phyloP scores from a whole-genome alignment of 805 yeast species.

The Ogataea parapolymorpha region DNA sequence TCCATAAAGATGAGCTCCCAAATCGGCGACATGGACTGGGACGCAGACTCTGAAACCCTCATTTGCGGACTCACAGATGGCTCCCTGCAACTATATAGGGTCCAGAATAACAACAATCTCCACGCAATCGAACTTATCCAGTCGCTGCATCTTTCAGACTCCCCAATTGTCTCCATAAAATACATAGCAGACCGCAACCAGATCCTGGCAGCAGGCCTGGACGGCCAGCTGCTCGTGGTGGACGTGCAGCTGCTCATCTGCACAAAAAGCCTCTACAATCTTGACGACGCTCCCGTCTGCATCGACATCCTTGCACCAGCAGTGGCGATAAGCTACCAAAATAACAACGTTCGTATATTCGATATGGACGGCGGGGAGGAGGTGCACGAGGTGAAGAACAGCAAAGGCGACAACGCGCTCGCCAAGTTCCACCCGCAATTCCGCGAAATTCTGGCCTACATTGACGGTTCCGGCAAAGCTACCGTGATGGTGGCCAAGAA shows the following conservation, averaged over 20 bases:
- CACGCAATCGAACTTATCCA: conserved; percentile 18
- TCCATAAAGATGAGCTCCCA: conserved; percentile 21
- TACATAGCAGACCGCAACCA: conserved; percentile 39
- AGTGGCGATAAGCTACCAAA: conserved; percentile 40
- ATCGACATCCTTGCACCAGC: conserved; percentile 31
- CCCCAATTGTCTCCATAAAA: conserved; percentile 37
- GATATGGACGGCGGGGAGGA: conserved; percentile 29
- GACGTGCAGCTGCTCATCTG: conserved; percentile 35
- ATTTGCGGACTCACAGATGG: conserved; percentile 40
- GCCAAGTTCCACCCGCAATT: conserved; percentile 21
- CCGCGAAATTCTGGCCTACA: conserved; percentile 17
- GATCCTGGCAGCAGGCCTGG: conserved; percentile 42
- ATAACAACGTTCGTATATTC: conserved; percentile 35
- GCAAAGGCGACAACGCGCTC: conserved; percentile 13
- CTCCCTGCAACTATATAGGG: conserved; percentile 28
- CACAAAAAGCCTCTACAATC: conserved; percentile 27
- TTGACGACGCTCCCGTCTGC: conserved; percentile 42
- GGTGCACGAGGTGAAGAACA: conserved; percentile 29
- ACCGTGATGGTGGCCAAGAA: conserved; percentile 13
- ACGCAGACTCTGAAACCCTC: conserved; percentile 21
- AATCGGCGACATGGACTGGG: conserved; percentile 43
- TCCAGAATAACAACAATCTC: conserved; percentile 17
- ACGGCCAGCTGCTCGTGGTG: conserved; percentile 45
- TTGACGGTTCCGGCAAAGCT: conserved; percentile 19
- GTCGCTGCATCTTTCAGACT: conserved; percentile 28